These are phyloP conservation scores for Sodiomyces alkalinus DNA, from an alignment of 2,329 filamentous ascomycete species.

Conservation along the genomic window DNA sequence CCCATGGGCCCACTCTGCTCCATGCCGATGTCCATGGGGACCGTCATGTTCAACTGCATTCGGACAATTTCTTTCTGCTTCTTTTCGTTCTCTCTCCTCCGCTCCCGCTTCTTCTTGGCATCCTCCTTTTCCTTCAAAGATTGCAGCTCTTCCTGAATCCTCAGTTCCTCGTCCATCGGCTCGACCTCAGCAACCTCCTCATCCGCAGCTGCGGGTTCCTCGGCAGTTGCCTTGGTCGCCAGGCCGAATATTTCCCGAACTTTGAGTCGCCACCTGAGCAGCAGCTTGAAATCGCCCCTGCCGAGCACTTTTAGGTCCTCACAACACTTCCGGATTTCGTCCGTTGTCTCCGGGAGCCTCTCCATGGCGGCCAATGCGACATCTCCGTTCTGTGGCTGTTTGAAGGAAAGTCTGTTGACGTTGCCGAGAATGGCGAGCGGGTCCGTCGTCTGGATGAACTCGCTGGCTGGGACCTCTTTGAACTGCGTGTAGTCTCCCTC, in stretches of 20 bases:
- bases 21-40: constrained; percentile 89
- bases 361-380: constrained; percentile 75
- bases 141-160: constrained; percentile 77
- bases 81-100: constrained; percentile 77
- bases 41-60: constrained; percentile 94
- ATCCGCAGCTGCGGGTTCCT: constrained; percentile 17
- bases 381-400: constrained; percentile 66
- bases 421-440: constrained; percentile 83
- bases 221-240: constrained; percentile 37
- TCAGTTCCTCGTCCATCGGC: constrained; percentile 87
- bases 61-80: constrained; percentile 92
- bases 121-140: constrained; percentile 65
- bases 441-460: constrained; percentile 87
- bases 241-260: constrained; percentile 87
- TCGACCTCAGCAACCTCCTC: constrained; percentile 74
- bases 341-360: constrained; percentile 73
- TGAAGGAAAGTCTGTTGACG: constrained; percentile 72
- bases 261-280: constrained; percentile 79
- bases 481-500: constrained; percentile 89
- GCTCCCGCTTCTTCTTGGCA: constrained; percentile 65
- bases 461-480: constrained; percentile 75
- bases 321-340: constrained; percentile 67
- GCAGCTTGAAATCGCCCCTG: constrained; percentile 81
- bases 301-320: constrained; percentile 79
- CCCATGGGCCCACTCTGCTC: constrained; percentile 69